Conservation (phyloP, 108 stramenopile genomes). For the Schizochytrium sp. region DNA sequence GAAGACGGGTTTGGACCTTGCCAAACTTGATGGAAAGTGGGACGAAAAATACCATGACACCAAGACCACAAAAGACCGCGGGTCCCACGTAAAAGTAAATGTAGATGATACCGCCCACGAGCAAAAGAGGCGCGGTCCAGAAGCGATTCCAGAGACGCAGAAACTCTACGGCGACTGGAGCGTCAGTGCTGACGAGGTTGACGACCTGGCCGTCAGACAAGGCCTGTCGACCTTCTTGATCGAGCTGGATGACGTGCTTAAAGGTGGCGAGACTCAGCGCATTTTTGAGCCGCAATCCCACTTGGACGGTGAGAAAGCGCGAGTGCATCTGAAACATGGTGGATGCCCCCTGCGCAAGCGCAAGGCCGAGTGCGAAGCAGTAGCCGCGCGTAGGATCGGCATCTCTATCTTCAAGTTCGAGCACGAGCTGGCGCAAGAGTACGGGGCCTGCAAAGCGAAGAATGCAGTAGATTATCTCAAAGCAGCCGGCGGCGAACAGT, state of each 20-base stretch:
- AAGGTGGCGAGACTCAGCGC: background rate
- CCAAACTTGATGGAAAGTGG: conserved; percentile 69
- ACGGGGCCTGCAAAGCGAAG: background rate
- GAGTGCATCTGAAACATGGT: background rate
- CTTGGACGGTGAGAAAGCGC: background rate
- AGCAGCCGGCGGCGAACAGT: background rate
- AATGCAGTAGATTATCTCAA: background rate
- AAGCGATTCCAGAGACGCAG: background rate
- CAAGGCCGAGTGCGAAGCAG: background rate
- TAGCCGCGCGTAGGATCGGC: background rate
- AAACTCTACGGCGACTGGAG: conserved; percentile 72
- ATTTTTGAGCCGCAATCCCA: background rate
- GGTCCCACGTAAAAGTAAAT: conserved; percentile 66
- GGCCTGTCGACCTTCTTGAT: conserved; percentile 51
- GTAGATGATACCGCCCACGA: conserved; percentile 63
- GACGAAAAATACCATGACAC: conserved; percentile 71
- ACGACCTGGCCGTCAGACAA: conserved; percentile 65
- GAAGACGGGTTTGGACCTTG: conserved; percentile 52
- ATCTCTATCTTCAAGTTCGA: background rate
- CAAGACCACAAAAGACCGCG: conserved; percentile 65
- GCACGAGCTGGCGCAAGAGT: background rate
- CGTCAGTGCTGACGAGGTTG: conserved; percentile 82
- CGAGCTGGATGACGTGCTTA: conserved; percentile 58
- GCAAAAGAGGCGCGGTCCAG: conserved; percentile 62
- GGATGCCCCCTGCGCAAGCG: background rate